Conservation (phyloP, 768 basidiomycete genomes). For the Mycena alexandri region DNA sequence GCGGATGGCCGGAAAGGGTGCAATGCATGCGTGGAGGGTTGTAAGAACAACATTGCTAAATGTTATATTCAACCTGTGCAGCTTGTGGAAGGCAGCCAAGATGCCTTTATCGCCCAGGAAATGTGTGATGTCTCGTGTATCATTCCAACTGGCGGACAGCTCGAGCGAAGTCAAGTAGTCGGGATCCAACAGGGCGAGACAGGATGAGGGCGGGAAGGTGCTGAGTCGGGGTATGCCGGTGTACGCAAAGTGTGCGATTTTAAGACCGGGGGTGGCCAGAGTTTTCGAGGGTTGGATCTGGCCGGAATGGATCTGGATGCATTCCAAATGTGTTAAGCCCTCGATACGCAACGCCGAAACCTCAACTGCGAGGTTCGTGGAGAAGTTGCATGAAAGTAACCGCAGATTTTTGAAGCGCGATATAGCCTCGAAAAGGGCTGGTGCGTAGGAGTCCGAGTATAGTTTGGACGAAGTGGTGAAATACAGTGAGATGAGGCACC, state of each 20-base stretch:
- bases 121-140: not conserved
- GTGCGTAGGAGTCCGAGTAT: not conserved
- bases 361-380: not conserved
- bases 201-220: not conserved
- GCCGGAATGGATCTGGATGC: not conserved
- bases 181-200: constrained; percentile 9
- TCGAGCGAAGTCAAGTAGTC: not conserved
- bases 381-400: not conserved
- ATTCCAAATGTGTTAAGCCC: not conserved
- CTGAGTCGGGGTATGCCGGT: not conserved
- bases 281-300: not conserved
- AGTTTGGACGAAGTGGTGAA: not conserved
- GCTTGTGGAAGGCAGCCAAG: not conserved
- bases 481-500: not conserved
- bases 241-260: constrained; percentile 5
- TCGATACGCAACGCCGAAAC: not conserved
- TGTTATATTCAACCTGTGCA: not conserved
- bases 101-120: not conserved
- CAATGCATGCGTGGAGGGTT: constrained; percentile 1
- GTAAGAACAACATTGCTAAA: not conserved
- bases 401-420: constrained; percentile 15
- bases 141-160: not conserved
- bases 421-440: not conserved
- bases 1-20: constrained; percentile 17
- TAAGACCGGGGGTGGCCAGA: not conserved